These are phyloP conservation scores for Talaromyces albobiverticillius DNA, from an alignment of 2,329 filamentous ascomycete genomes.

Conservation along the genomic window DNA sequence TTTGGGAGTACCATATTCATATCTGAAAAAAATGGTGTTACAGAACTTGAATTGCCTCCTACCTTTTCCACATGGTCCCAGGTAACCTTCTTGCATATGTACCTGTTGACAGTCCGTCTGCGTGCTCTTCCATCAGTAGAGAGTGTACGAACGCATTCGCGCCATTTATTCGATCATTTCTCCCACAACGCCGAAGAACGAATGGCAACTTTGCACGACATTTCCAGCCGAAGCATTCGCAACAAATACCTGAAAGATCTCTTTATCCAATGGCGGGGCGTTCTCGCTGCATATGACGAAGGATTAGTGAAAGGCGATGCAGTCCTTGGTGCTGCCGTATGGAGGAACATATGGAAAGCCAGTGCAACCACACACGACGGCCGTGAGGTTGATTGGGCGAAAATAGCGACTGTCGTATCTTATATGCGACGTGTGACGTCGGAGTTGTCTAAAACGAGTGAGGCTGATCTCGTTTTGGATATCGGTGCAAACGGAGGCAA, in stretches of 20 bases:
- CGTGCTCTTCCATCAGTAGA: slow-evolving; percentile 69
- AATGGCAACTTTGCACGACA: slow-evolving; percentile 51
- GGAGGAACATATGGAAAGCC: slow-evolving; percentile 89
- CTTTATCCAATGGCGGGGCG: slow-evolving; percentile 87
- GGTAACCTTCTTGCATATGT: slow-evolving; percentile 94
- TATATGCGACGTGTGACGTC: slow-evolving; percentile 61
- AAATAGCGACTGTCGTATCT: slow-evolving; percentile 60
- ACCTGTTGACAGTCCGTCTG: slow-evolving; percentile 79
- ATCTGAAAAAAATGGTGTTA: background rate
- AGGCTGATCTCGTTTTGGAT: slow-evolving; percentile 57
- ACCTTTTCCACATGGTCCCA: slow-evolving; percentile 97
- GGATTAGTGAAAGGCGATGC: slow-evolving; percentile 47
- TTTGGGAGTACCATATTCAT: background rate
- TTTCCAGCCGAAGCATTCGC: slow-evolving; percentile 53
- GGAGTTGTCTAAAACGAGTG: slow-evolving; percentile 52
- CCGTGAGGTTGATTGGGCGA: slow-evolving; percentile 57
- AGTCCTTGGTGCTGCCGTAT: slow-evolving; percentile 65
- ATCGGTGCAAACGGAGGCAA: slow-evolving; percentile 18
- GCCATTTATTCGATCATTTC: slow-evolving; percentile 91
- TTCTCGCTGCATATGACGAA: slow-evolving; percentile 64
- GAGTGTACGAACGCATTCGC: slow-evolving; percentile 73
- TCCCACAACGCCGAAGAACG: slow-evolving; percentile 68
- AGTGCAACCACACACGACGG: slow-evolving; percentile 42
- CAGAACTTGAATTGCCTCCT: slow-evolving; percentile 73
- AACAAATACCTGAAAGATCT: slow-evolving; percentile 75